Conservation (phyloP, 2,329 filamentous ascomycete species). For the Cordyceps cicadae region DNA sequence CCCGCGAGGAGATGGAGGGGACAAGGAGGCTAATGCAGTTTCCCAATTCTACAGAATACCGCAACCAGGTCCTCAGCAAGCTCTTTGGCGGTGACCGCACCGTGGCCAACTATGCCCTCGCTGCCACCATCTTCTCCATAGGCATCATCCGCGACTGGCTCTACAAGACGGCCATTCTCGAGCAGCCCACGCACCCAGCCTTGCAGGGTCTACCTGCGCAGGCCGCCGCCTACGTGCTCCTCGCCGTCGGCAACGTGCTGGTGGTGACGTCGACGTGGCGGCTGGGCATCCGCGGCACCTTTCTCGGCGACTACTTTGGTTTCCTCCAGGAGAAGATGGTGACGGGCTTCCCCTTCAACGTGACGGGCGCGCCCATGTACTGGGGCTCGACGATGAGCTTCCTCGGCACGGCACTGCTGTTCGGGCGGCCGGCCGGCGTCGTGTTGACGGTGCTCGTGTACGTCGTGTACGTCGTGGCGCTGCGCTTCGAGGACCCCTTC, state of each 20-base stretch:
- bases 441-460: constrained; percentile 68
- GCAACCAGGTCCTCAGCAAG: constrained; percentile 79
- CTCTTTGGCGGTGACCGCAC: constrained; percentile 72
- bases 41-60: constrained; percentile 60
- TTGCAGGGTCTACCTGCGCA: constrained; percentile 52
- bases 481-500: constrained; percentile 89
- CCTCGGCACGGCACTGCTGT: constrained; percentile 74
- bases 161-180: constrained; percentile 74
- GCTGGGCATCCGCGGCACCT: constrained; percentile 89
- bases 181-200: constrained; percentile 65
- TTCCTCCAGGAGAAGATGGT: constrained; percentile 95
- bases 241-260: constrained; percentile 70
- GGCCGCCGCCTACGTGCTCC: constrained; percentile 60
- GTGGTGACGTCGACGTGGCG: constrained; percentile 86
- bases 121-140: constrained; percentile 80
- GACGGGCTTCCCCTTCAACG: constrained; percentile 90
- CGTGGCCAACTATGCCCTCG: constrained; percentile 82
- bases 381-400: constrained; percentile 90
- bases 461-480: constrained; percentile 69
- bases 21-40: constrained; percentile 13
- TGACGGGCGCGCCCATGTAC: constrained; percentile 92
- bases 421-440: constrained; percentile 79
- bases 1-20: too few relatives aligned
- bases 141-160: constrained; percentile 82
- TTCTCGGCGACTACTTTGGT: constrained; percentile 96